Conservation (phyloP, 306 rosid genomes). For the cucumber (Cucumis sativus) region Cucumber_9930_V3 NC_026656.2:20420501-20421000, state of each 20-base stretch:
- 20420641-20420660: constrained; percentile 3
- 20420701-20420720: not conserved
- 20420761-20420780: not conserved
- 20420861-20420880: constrained; percentile 64
- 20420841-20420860: not conserved
- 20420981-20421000: no score
- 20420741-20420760: not conserved
- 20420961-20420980: constrained; percentile 23
- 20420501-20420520: constrained; percentile 83
- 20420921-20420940: constrained; percentile 15
- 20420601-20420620: constrained; percentile 71
- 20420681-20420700: not conserved
- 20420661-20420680: not conserved
- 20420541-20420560: constrained; percentile 56
- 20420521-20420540: constrained; percentile 68
- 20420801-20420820: no score
- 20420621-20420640: constrained; percentile 33
- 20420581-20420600: constrained; percentile 91
- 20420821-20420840: not conserved
- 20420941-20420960: constrained; percentile 35
- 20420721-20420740: not conserved
- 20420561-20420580: constrained; percentile 98
- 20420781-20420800: not conserved
- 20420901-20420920: constrained; percentile 28
- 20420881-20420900: constrained; percentile 24